Evolutionary conservation across 805 yeast genomes (phyloP).

Genomic region (Myxozyma udenii): DNA sequence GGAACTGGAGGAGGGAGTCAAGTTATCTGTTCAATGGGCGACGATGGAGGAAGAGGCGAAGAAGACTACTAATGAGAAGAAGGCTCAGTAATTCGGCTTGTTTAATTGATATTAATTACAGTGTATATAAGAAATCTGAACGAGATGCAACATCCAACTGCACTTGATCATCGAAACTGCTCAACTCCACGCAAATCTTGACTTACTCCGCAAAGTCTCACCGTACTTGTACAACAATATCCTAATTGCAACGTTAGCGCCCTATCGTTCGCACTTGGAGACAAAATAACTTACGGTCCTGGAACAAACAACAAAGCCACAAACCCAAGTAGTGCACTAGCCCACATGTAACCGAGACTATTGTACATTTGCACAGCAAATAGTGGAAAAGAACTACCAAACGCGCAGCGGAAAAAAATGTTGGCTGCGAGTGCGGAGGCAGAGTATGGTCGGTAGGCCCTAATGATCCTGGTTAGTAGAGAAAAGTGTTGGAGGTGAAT

Average conservation of each 20-base stretch:
- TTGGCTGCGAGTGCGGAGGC: constrained; percentile 84
- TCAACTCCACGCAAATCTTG: constrained; percentile 17
- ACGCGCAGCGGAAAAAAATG: constrained; percentile 49
- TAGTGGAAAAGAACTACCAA: constrained; percentile 46
- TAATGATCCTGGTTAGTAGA: constrained; percentile 43
- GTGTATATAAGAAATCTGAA: neutral
- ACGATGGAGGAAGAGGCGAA: constrained; percentile 50
- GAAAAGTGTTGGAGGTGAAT: too few relatives aligned
- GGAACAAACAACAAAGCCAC: constrained; percentile 17
- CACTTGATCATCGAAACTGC: too few relatives aligned
- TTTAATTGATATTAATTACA: neutral
- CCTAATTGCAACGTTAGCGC: too few relatives aligned
- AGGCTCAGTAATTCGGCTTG: constrained; percentile 6
- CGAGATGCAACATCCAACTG: too few relatives aligned
- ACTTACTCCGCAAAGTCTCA: constrained; percentile 11
- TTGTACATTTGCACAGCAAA: constrained; percentile 54
- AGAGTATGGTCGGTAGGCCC: constrained; percentile 46
- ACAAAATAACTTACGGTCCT: constrained; percentile 13
- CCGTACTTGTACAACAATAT: constrained; percentile 22
- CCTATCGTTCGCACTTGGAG: too few relatives aligned
- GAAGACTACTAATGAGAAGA: constrained; percentile 13
- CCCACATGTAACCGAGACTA: constrained; percentile 65
- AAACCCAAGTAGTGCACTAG: constrained; percentile 34
- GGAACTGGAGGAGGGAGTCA: constrained; percentile 73
- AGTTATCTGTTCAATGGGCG: constrained; percentile 81